These are phyloP conservation scores for Sporothrix globosa DNA, from an alignment of 2,329 filamentous ascomycete species.

Conservation along the genomic window DNA sequence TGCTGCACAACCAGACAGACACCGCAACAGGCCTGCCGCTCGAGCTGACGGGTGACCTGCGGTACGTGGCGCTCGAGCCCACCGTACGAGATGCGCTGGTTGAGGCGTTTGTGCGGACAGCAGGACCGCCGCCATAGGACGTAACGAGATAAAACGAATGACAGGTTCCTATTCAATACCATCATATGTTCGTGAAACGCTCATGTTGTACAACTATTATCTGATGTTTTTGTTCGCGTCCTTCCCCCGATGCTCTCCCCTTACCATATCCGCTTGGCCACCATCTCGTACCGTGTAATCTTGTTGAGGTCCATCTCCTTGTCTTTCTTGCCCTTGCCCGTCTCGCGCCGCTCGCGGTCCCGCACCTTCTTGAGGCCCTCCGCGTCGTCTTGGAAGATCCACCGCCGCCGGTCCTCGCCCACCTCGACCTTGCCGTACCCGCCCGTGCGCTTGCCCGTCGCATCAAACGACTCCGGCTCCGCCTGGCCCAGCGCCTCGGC, in stretches of 20 bases:
- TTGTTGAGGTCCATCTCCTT: conserved; percentile 63
- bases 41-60: conserved; percentile 65
- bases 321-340: conserved; percentile 55
- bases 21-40: conserved; percentile 60
- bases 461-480: conserved; percentile 62
- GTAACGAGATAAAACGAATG: not conserved
- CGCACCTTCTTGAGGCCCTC: conserved; percentile 67
- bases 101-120: conserved; percentile 65
- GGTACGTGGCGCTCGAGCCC: conserved; percentile 69
- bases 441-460: conserved; percentile 74
- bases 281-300: conserved; percentile 87
- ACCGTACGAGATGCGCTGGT: conserved; percentile 66
- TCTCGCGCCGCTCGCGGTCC: conserved; percentile 66
- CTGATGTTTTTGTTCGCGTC: no score
- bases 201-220: no score
- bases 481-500: conserved; percentile 50
- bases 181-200: not conserved
- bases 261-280: conserved; percentile 94
- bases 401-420: conserved; percentile 79
- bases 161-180: not conserved
- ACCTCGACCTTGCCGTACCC: conserved; percentile 86
- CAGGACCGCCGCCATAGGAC: conserved; percentile 57
- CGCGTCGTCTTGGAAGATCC: conserved; percentile 84
- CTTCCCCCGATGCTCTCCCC: not conserved
- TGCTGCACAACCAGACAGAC: conserved; percentile 63